phyloP scores from a whole-genome alignment of 768 basidiomycete genomes.

The Boletus vermiculosoides region DNA sequence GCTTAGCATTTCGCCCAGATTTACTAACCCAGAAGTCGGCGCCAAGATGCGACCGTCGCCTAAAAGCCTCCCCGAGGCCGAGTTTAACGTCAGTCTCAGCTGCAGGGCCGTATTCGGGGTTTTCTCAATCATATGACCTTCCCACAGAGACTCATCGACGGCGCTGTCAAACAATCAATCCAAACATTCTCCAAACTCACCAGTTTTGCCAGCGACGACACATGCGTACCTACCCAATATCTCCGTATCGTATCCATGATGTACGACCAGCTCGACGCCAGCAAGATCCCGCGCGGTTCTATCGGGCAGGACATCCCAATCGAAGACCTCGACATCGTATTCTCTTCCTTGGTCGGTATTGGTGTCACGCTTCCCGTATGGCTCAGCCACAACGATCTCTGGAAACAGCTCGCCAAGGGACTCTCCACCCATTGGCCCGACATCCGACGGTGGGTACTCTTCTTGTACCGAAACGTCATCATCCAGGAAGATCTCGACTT shows the following conservation, averaged over 20 bases:
- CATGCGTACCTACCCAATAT: slow-evolving; percentile 23
- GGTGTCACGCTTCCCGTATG: slow-evolving; percentile 27
- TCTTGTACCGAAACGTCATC: slow-evolving; percentile 19
- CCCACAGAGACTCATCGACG: slow-evolving; percentile 15
- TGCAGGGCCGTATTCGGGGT: background rate
- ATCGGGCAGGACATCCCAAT: slow-evolving; percentile 2
- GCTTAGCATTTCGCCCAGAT: background rate
- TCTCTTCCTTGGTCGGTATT: slow-evolving; percentile 18
- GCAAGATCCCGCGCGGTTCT: slow-evolving; percentile 18
- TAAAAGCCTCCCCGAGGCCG: slow-evolving; percentile 3
- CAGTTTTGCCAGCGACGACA: slow-evolving; percentile 7
- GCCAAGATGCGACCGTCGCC: background rate
- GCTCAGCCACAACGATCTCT: slow-evolving; percentile 17
- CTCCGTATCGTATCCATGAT: slow-evolving; percentile 21
- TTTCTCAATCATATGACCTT: background rate
- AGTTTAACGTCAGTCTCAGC: slow-evolving; percentile 23
- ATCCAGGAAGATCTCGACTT: slow-evolving; percentile 2
- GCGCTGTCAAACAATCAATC: slow-evolving; percentile 11
- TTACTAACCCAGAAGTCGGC: background rate
- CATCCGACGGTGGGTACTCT: slow-evolving; percentile 29
- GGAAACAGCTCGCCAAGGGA: slow-evolving; percentile 11
- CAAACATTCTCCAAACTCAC: slow-evolving; percentile 15
- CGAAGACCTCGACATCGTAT: slow-evolving; percentile 11
- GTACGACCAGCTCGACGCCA: slow-evolving; percentile 21
- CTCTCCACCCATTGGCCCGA: slow-evolving; percentile 23